Base-by-base conservation (phyloP, 495 filamentous ascomycete genomes). In the Staphylotrichum longicolle region DNA sequence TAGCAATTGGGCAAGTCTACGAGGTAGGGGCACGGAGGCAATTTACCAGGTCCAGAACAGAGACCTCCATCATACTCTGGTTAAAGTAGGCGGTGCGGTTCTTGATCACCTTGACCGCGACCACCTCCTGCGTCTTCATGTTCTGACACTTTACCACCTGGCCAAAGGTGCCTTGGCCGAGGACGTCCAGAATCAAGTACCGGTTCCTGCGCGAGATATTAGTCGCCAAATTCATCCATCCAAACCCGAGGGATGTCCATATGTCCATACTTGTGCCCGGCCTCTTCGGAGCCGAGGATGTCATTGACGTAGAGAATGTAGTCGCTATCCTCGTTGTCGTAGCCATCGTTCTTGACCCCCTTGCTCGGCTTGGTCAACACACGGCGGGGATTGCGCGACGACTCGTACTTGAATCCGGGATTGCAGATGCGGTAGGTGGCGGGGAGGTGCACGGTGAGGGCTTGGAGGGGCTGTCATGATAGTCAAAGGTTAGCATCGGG, bases 21-120 rank as follows among this genome's bases (percentile, higher is more conserved):
- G 20, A 45, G 57, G 15, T 35, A 8, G 39, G 42, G 39, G 27
- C 35, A 54, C 30, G 14, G 5, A 35, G 2, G 8, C 12, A 42
- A 63, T 86, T 61, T 83, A 97, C 93, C 81, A 99, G 72, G 74
- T 99, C 95, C 35, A 99, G 78, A 7, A 99, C 95, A 7, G 95
- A 99, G 34, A 99, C 95, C 68, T 99, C 95, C 95, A 99, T 99
- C 95, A 99, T 99, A 73, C 95, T 99, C 74, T 99, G 95, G 70
- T 99, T 99, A 80, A 99, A 99, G 70, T 99, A 99, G 15, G 95
- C 95, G 0, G 94, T 98, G 72, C 95, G 86, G 73, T 99, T 99
- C 75, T 99, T 99, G 77, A 99, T 93, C 35, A 98, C 95, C 78
- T 99, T 99, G 61, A 99, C 95, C 2, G 95, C 95, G 33, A 99